Evolutionary conservation across 2,329 filamentous ascomycete species (phyloP), one percentile per base, ranked within the genome.

Genomic region (Mycosphaerella sp.): DNA sequence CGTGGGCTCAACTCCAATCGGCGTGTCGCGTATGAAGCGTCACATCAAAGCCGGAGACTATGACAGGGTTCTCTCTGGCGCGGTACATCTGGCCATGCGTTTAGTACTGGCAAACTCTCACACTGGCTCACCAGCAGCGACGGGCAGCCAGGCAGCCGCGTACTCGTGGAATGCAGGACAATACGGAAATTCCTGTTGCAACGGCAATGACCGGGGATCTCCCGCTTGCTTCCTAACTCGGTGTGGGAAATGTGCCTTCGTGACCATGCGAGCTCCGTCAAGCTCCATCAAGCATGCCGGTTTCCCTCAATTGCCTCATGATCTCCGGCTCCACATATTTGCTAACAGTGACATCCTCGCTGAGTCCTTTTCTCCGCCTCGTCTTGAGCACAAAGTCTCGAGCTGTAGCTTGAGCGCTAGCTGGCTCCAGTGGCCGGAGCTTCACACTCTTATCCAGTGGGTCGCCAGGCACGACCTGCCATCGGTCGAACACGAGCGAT

Each of bases 361-460:
- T 92, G 58, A 98, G 72, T 1, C 93, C 93, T 79, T 98, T 98
- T 62, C 93, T 82, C 66, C 90, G 78, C 63, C 93, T 81, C 8
- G 93, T 98, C 81, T 98, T 98, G 59, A 97, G 80, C 51, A 97
- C 91, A 72, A 98, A 97, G 71, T 98, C 93, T 58, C 93, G 80
- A 1, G 93, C 93, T 46, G 91, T 95, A 21, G 88, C 90, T 75
- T 95, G 89, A 48, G 89, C 87, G 51, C 81, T 81, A 1, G 93
- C 93, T 59, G 91, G 89, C 72, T 97, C 91, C 60, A 98, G 76
- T 4, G 91, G 89, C 47, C 87, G 79, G 53, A 93, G 76, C 61
- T 89, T 83, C 58, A 95, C 84, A 57, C 90, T 87, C 66, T 85
- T 86, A 71, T 98, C 93, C 34, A 98, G 79, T 40, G 93, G 93